A percentile compares a stretch with the other conserved stretches of the same genome.
These are phyloP conservation scores for Chrysosporium keratinophilum DNA, from an alignment of 2,329 filamentous ascomycete species.

Conservation along the genomic window DNA sequence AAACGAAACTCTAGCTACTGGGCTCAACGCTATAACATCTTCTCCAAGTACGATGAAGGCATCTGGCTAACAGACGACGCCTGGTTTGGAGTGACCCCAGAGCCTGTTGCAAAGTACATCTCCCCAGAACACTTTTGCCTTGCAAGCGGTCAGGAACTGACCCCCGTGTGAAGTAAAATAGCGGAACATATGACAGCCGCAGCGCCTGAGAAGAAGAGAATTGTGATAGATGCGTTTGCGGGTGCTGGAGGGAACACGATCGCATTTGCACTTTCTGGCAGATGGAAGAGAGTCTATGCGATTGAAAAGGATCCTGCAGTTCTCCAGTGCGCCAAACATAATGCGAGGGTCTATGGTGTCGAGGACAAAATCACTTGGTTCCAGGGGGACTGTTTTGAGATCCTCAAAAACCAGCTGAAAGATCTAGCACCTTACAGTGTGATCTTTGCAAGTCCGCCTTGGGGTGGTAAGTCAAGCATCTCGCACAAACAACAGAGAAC, in stretches of 20 bases:
- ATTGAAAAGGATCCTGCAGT: slow-evolving; percentile 75
- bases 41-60: slow-evolving; percentile 75
- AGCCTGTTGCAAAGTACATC: slow-evolving; percentile 70
- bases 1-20: slow-evolving; percentile 60
- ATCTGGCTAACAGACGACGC: slow-evolving; percentile 85
- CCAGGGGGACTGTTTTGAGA: slow-evolving; percentile 73
- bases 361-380: slow-evolving; percentile 72
- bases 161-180: slow-evolving; percentile 50
- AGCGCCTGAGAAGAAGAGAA: slow-evolving; percentile 46
- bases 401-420: slow-evolving; percentile 45
- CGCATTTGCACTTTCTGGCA: slow-evolving; percentile 71
- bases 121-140: not conserved
- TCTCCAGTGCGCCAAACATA: slow-evolving; percentile 83
- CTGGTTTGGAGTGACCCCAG: slow-evolving; percentile 95
- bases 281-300: slow-evolving; percentile 75
- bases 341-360: slow-evolving; percentile 77
- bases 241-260: slow-evolving; percentile 91
- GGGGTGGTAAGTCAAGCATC: slow-evolving; percentile 50
- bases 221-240: slow-evolving; percentile 79
- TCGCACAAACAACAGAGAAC: not conserved
- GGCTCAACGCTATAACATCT: slow-evolving; percentile 77
- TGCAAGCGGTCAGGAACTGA: not conserved
- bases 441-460: slow-evolving; percentile 63
- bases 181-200: slow-evolving; percentile 57
- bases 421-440: slow-evolving; percentile 44